A percentile compares a stretch with the other conserved stretches of the same genome.
Conservation (phyloP, 78 protist genomes). For the Bodo saltans region DNA sequence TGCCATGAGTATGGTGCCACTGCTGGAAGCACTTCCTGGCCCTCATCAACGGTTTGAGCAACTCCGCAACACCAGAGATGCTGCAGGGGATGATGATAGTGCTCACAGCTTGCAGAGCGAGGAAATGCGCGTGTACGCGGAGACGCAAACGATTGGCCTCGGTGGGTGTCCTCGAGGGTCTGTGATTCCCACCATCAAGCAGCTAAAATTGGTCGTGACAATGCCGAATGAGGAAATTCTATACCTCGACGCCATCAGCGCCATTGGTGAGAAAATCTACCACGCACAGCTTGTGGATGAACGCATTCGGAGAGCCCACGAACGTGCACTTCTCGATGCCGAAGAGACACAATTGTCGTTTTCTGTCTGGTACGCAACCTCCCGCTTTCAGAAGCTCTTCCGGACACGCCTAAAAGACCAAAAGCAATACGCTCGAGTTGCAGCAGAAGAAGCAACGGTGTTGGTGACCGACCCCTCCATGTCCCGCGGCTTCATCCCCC, state of each 20-base stretch:
- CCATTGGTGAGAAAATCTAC: constrained; percentile 19
- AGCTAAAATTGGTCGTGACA: background rate
- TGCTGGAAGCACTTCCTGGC: constrained; percentile 7
- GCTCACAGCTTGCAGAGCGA: too few species aligned
- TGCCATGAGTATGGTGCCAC: background rate
- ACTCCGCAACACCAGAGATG: background rate
- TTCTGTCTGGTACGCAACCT: too few species aligned
- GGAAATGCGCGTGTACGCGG: background rate
- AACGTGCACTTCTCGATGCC: background rate
- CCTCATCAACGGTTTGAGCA: background rate
- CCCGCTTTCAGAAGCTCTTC: too few species aligned
- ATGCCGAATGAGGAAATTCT: constrained; percentile 11
- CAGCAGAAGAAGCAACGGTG: too few species aligned
- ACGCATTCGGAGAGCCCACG: background rate
- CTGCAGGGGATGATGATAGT: too few species aligned
- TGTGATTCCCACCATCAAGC: background rate
- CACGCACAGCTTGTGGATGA: constrained; percentile 8
- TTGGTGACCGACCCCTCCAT: too few species aligned
- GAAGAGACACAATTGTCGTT: background rate
- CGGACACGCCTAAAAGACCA: too few species aligned
- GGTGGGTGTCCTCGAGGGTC: background rate
- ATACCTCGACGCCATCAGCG: constrained; percentile 18
- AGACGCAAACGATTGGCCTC: background rate
- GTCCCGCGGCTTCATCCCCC: too few species aligned
- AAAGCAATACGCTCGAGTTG: too few species aligned